Conservation (phyloP, 805 yeast genomes). For the Candida stauntonica region DNA sequence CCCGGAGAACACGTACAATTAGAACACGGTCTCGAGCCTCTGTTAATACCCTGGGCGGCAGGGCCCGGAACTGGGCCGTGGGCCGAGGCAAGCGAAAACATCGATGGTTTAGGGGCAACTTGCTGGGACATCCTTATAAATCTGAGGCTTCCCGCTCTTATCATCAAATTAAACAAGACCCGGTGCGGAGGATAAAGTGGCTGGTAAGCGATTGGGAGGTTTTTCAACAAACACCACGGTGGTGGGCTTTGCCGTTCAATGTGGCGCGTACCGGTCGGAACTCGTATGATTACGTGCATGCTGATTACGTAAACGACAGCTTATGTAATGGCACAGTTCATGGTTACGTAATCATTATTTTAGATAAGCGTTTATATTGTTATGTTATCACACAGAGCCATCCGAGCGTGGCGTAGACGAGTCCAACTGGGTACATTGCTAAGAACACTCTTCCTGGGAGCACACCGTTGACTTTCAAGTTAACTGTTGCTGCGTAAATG, state of each 20-base stretch:
- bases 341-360: too few relatives aligned
- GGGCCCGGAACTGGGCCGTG: conserved; percentile 9
- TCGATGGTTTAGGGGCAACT: conserved; percentile 36
- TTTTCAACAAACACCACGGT: too few relatives aligned
- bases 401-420: conserved; percentile 57
- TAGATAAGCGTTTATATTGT: too few relatives aligned
- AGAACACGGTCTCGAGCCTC: conserved; percentile 49
- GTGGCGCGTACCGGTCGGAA: too few relatives aligned
- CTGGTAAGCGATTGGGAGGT: background rate
- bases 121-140: conserved; percentile 28
- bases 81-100: conserved; percentile 36
- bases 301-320: too few relatives aligned
- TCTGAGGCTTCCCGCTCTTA: background rate
- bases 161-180: too few relatives aligned
- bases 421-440: conserved; percentile 63
- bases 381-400: conserved; percentile 64
- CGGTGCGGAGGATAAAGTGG: too few relatives aligned
- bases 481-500: conserved; percentile 55
- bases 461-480: conserved; percentile 59
- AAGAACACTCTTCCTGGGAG: conserved; percentile 54
- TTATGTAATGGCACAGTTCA: too few relatives aligned
- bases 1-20: conserved; percentile 88
- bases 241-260: too few relatives aligned
- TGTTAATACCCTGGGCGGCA: conserved; percentile 6
- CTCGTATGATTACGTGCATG: too few relatives aligned